phyloP scores from a whole-genome alignment of 202 grass and related monocot genomes.

The Schoenoplectus triqueter region DNA sequence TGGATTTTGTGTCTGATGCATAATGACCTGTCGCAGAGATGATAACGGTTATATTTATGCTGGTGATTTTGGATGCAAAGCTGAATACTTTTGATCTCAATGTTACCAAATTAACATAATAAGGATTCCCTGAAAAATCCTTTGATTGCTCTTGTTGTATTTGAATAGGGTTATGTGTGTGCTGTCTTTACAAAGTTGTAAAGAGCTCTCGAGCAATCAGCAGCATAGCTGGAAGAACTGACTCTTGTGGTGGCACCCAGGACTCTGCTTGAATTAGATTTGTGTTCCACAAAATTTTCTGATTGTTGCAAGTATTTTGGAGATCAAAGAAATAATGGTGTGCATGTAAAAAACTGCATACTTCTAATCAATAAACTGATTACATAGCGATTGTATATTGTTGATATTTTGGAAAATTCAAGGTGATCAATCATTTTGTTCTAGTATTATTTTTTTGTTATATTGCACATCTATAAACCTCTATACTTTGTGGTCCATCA shows the following conservation, averaged over 20 bases:
- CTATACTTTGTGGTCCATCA: neutral
- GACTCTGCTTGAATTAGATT: constrained; percentile 44
- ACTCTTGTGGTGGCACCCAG: constrained; percentile 46
- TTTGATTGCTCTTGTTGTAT: constrained; percentile 15
- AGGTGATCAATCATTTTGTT: neutral
- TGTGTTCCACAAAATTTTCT: constrained; percentile 8
- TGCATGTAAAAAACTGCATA: neutral
- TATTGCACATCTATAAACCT: neutral
- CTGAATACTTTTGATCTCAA: neutral
- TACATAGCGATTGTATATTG: constrained; percentile 16
- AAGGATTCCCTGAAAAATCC: constrained; percentile 1
- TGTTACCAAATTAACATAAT: neutral
- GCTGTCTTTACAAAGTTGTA: constrained; percentile 79
- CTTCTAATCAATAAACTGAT: constrained; percentile 5
- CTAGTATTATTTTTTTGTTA: neutral
- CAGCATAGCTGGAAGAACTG: constrained; percentile 53
- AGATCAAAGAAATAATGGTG: constrained; percentile 8
- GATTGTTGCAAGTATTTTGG: neutral
- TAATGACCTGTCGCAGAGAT: neutral
- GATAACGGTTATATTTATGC: constrained; percentile 4
- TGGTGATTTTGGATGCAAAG: neutral
- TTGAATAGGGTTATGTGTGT: constrained; percentile 62
- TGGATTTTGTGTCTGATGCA: neutral
- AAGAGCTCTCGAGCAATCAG: constrained; percentile 65
- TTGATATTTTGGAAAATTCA: neutral